Evolutionary conservation across 139 green algal species (phyloP).

Genomic region (Mychonastes homosphaera): DNA sequence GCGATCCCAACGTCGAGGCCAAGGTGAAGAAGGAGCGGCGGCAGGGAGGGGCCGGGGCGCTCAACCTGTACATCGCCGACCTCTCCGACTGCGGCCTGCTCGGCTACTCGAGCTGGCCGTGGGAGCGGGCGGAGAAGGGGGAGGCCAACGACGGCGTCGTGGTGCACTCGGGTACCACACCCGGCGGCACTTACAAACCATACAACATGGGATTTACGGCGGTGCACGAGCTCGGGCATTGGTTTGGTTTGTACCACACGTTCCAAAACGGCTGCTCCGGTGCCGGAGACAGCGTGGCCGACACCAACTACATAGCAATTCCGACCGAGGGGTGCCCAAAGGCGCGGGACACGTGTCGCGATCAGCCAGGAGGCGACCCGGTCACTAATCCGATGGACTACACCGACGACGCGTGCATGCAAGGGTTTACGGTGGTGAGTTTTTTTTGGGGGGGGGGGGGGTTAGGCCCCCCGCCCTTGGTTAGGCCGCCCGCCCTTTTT

Average conservation of each 20-base stretch:
- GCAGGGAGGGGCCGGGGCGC: constrained; percentile 6
- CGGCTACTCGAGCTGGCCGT: constrained; percentile 23
- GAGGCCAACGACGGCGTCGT: constrained; percentile 14
- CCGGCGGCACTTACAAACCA: constrained; percentile 16
- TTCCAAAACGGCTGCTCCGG: constrained; percentile 21
- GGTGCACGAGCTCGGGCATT: constrained; percentile 21
- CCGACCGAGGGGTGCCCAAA: constrained; percentile 20
- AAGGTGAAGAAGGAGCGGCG: constrained; percentile 12
- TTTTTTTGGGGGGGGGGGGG: too few relatives aligned
- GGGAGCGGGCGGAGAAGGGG: constrained; percentile 16
- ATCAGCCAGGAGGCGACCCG: constrained; percentile 15
- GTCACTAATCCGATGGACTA: constrained; percentile 24
- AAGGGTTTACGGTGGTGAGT: constrained; percentile 13
- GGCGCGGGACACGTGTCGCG: constrained; percentile 13
- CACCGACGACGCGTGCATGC: constrained; percentile 22
- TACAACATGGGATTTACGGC: constrained; percentile 19
- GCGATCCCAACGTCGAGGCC: constrained; percentile 12
- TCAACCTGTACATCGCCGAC: constrained; percentile 25
- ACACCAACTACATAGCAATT: constrained; percentile 10
- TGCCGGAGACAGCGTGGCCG: constrained; percentile 12
- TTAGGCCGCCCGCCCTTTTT: too few relatives aligned
- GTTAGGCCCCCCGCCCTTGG: too few relatives aligned
- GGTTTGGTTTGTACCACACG: constrained; percentile 16
- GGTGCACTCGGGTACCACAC: constrained; percentile 18
- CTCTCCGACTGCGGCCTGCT: constrained; percentile 16